Base-by-base conservation (phyloP, 2,329 filamentous ascomycete genomes). In the Penicillium paneum region DNA sequence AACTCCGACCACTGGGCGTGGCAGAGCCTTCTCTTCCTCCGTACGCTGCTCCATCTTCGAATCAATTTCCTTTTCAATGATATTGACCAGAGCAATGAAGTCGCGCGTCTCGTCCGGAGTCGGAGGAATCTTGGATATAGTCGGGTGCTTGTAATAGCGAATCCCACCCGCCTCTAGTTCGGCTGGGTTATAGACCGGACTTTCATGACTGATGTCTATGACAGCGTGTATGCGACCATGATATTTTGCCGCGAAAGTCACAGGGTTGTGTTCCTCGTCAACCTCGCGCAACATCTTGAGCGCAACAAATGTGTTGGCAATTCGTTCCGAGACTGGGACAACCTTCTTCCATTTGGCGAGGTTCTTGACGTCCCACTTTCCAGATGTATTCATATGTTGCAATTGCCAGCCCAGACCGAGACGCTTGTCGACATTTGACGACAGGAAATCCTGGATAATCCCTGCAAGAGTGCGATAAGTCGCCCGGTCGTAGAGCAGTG, bases 291-390 rank as follows among this genome's bases (percentile, higher is more conserved):
- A 81, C 0, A 94, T 97, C 74, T 97, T 97, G 81, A 97, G 88
- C 3, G 91, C 92, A 26, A 90, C 85, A 69, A 97, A 97, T 5
- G 91, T 79, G 13, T 84, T 84, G 0, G 83, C 89, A 56, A 97
- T 94, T 3, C 87, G 85, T 1, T 82, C 80, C 0, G 90, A 95
- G 1, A 96, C 89, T 0, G 91, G 89, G 1, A 78, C 74, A 0
- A 95, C 88, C 17, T 84, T 85, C 71, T 90, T 83, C 93, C 93
- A 97, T 69, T 97, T 97, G 55, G 83, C 85, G 11, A 97, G 80
- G 67, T 97, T 97, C 76, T 97, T 97, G 62, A 97, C 91, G 67
- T 97, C 93, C 93, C 93, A 97, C 75, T 97, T 97, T 3, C 92
- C 92, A 62, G 91, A 89, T 1, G 88, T 90, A 2, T 89, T 90